Base-by-base conservation (phyloP, 2,329 filamentous ascomycete species). In the Talaromyces albobiverticillius region DNA sequence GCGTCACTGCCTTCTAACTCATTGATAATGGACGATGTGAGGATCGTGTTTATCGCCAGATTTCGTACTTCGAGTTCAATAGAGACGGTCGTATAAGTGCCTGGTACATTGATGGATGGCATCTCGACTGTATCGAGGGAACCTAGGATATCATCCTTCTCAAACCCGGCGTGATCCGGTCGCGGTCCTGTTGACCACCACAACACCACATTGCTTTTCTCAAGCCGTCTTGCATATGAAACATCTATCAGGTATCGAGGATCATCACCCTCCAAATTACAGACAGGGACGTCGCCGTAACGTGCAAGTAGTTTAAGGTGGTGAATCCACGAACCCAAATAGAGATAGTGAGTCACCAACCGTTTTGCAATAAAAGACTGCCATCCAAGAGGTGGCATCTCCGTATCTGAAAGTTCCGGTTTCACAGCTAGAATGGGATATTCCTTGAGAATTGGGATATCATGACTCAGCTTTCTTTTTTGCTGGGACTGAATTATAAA, bases 21-120 rank as follows among this genome's bases (percentile, higher is more conserved):
- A 64, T 96, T 97, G 78, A 99, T 92, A 9, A 99, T 82, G 0
- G 94, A 95, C 0, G 93, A 96, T 0, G 94, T 96, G 16, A 99
- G 79, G 46, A 99, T 95, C 0, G 95, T 99, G 74, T 99, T 99
- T 75, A 99, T 97, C 4, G 91, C 88, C 13, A 99, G 81, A 65
- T 99, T 99, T 43, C 92, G 89, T 46, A 99, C 84, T 58, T 95
- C 90, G 13, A 99, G 75, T 62, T 99, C 94, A 58, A 99, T 94
- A 67, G 94, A 99, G 2, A 99, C 94, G 0, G 93, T 96, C 1
- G 92, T 88, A 69, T 95, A 99, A 0, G 93, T 95, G 38, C 92
- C 93, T 0, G 93, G 89, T 48, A 90, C 93, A 68, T 99, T 99
- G 68, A 96, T 84, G 13, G 87, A 87, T 1, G 94, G 93, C 90